A percentile compares a stretch with the other conserved stretches of the same genome.
phyloP scores from a whole-genome alignment of 2,329 filamentous ascomycete genomes.

The Colletotrichum sp. region DNA sequence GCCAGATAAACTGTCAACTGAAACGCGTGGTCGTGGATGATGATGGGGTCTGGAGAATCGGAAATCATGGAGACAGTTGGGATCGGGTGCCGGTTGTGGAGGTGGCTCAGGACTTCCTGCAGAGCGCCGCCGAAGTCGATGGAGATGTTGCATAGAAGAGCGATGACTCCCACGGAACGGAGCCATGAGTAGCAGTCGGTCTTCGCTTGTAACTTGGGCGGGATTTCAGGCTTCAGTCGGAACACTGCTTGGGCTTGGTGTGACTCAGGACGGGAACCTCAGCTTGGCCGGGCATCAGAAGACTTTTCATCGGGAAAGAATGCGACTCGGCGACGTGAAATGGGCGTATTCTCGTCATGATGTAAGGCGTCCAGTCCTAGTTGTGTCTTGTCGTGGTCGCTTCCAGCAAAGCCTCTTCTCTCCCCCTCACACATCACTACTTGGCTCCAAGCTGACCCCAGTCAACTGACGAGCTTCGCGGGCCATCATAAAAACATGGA shows the following conservation, averaged over 20 bases:
- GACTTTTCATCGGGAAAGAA: background rate
- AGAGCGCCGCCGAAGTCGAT: background rate
- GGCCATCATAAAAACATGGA: background rate
- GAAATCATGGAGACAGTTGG: background rate
- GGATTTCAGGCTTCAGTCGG: background rate
- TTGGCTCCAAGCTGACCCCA: background rate
- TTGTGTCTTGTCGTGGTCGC: rapidly evolving
- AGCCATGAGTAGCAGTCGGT: background rate
- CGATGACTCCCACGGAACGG: background rate
- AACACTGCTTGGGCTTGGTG: background rate
- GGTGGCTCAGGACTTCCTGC: background rate
- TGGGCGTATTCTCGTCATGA: background rate
- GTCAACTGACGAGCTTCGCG: background rate
- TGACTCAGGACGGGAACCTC: background rate
- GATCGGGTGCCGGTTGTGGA: background rate
- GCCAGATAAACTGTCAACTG: background rate
- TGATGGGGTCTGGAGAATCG: background rate
- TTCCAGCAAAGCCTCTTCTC: background rate
- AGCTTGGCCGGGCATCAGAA: background rate
- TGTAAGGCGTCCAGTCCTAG: rapidly evolving
- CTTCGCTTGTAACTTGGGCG: background rate
- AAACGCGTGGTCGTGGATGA: background rate
- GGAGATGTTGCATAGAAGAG: rapidly evolving
- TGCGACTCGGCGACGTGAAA: background rate
- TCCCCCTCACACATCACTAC: too few relatives aligned